phyloP scores from a whole-genome alignment of 1,284 basidiomycete species.

The Tylopilus sp. region DNA sequence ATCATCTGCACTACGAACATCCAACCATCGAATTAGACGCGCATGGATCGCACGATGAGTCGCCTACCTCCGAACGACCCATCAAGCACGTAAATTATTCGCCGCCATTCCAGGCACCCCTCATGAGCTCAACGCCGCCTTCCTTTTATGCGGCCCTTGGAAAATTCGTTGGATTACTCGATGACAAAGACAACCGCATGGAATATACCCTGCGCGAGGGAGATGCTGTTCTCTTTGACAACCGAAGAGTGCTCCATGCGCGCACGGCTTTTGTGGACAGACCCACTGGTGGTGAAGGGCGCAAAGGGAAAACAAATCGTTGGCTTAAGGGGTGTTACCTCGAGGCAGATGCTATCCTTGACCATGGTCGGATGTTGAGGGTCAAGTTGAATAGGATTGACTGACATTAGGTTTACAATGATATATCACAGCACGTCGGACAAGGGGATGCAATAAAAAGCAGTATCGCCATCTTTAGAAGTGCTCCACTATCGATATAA shows the following conservation, averaged over 20 bases:
- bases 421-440: neutral
- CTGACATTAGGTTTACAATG: conserved; percentile 4
- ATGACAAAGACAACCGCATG: conserved; percentile 53
- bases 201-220: conserved; percentile 76
- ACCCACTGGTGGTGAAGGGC: conserved; percentile 9
- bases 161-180: conserved; percentile 61
- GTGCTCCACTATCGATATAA: neutral
- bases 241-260: conserved; percentile 88
- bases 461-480: neutral
- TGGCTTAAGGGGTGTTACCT: conserved; percentile 78
- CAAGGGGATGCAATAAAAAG: neutral
- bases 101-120: conserved; percentile 91
- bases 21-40: conserved; percentile 71
- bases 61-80: conserved; percentile 12
- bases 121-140: conserved; percentile 46
- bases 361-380: conserved; percentile 41
- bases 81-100: conserved; percentile 84
- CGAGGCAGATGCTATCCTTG: conserved; percentile 64
- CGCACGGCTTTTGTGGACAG: conserved; percentile 72
- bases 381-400: conserved; percentile 14
- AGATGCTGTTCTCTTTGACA: conserved; percentile 91
- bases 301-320: conserved; percentile 45
- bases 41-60: conserved; percentile 12
- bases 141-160: conserved; percentile 66
- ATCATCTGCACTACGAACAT: conserved; percentile 79